Base-by-base conservation (phyloP, 2,329 filamentous ascomycete genomes). In the Cladophialophora chaetospira region DNA sequence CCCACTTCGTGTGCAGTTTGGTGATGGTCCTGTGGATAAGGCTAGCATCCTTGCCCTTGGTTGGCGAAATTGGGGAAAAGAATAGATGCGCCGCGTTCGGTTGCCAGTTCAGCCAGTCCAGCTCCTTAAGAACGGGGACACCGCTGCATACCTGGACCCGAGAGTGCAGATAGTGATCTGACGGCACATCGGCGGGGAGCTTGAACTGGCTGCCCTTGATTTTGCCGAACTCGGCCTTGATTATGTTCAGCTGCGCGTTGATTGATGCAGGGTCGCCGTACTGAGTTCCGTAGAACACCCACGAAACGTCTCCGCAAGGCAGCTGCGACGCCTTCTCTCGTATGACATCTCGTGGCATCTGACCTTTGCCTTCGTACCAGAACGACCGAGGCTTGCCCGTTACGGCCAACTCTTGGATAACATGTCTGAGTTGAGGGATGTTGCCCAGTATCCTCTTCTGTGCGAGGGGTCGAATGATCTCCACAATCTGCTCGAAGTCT, bases 41-140 rank as follows among this genome's bases (percentile, higher is more conserved):
- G 5, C 46, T 57, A 11, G 71, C 71, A 53, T 72, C 70, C 8
- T 60, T 60, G 6, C 68, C 67, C 15, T 62, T 60, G 8, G 71
- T 73, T 3, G 69, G 69, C 15, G 62, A 66, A 40, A 74, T 70
- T n/a, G 72, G 72, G 5, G 66, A 69, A 57, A 72, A 72, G 47
- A 67, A 66, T 36, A 70, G 61, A 55, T 72, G 70, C 2, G 66
- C 64, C 4, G 68, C 70, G 55, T 72, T 72, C 26, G 70, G 70
- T 45, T 65, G 58, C 70, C 70, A 72, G 58, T 65, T 65, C 55
- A 72, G 47, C 65, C 70, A 70, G 46, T 71, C 69, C 8, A 73
- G 62, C 38, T 71, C 68, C 35, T 67, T 63, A 29, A 69, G 53
- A 9, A 60, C 63, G 5, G 68, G 68, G 1, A 58, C 66, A 46